Evolutionary conservation across 2,329 filamentous ascomycete genomes (phyloP), one percentile per base, ranked within the genome.

Genomic region (Ilyonectria mors-panacis): DNA sequence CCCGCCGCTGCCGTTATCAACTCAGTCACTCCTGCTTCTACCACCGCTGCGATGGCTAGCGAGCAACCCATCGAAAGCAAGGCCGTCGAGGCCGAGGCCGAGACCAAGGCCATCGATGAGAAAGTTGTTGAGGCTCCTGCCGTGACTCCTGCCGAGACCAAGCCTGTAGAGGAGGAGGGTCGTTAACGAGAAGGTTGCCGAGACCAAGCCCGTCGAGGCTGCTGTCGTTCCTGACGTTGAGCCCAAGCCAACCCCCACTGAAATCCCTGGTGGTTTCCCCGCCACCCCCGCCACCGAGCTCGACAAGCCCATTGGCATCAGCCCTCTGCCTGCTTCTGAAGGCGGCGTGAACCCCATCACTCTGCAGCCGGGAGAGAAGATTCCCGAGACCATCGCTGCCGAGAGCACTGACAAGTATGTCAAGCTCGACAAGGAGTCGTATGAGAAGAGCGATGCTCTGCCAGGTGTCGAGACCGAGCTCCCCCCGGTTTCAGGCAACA

Each of bases 371-470:
- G 94, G 94, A 75, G 93, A 97, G 83, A 90, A 91, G 79, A 88
- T 97, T 10, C 95, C 95, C 45, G 86, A 93, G 54, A 87, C 87
- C 28, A 77, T 94, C 73, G 90, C 90, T 54, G 81, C 86, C 58
- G 92, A 93, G 79, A 91, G 92, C 71, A 84, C 89, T 74, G 92
- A 93, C 78, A 84, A 84, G 67, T 91, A 94, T 57, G 88, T 97
- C 76, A 89, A 91, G 76, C 88, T 93, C 21, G 95, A 98, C 79
- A 88, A 94, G 80, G 93, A 91, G 73, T 95, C 94, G 1, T 98
- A 98, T 81, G 92, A 97, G 80, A 93, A 93, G 80, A 90, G 91
- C 70, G 92, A 92, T 76, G 87, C 90, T 64, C 81, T 91, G 47
- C 85, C 87, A 57, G 87, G 87, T 71, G 75, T 84, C 59, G 80